These are phyloP conservation scores for Melampsora allii-populina DNA, from an alignment of 1,284 basidiomycete species.

Conservation along the genomic window DNA sequence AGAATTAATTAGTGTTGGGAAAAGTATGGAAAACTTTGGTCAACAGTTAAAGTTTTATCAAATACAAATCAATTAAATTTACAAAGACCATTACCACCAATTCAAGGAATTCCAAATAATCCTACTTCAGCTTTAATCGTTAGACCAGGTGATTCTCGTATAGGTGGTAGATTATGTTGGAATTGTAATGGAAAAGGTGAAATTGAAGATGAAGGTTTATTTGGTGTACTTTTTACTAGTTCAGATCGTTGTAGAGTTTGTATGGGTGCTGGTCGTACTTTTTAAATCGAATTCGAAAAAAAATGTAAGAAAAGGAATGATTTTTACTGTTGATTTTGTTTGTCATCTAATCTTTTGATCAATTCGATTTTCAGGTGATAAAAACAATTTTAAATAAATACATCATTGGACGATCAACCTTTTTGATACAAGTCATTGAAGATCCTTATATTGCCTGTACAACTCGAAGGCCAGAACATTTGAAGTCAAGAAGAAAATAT, in stretches of 20 bases:
- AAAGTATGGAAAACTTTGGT: slow-evolving; percentile 44
- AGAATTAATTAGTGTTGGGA: slow-evolving; percentile 44
- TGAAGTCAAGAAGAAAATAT: no score
- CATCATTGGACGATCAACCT: no score
- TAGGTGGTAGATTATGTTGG: slow-evolving; percentile 31
- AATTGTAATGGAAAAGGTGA: slow-evolving; percentile 33
- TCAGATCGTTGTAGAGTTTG: slow-evolving; percentile 11
- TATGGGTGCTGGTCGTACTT: slow-evolving; percentile 1
- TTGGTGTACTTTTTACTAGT: neutral
- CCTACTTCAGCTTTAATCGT: slow-evolving; percentile 9
- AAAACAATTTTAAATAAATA: no score
- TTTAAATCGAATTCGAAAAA: neutral
- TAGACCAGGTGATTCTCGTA: slow-evolving; percentile 27
- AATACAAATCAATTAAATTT: neutral
- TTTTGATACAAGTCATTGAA: no score
- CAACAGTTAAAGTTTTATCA: neutral
- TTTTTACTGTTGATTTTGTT: no score
- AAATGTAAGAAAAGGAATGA: no score
- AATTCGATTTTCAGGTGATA: no score
- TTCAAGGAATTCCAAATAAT: neutral
- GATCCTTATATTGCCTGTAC: no score
- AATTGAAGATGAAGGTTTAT: neutral
- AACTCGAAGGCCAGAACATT: no score
- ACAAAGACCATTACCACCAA: slow-evolving; percentile 33
- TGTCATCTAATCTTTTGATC: no score